phyloP scores from a whole-genome alignment of 2,329 filamentous ascomycete species.

The Metarhizium sp. region DNA sequence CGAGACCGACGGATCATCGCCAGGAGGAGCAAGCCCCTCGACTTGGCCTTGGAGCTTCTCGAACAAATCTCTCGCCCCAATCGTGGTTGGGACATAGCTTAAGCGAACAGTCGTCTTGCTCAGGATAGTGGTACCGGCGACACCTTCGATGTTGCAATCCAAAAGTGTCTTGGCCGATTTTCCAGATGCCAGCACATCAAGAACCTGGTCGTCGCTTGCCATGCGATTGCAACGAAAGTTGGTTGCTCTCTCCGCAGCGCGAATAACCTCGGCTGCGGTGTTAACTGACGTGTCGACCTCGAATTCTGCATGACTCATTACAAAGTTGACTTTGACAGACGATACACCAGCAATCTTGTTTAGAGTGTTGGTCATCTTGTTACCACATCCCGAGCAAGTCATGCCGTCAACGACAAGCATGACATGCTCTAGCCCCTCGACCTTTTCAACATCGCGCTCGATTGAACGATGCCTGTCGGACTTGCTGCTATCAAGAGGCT shows the following conservation, averaged over 20 bases:
- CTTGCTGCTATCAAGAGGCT: background rate
- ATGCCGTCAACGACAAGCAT: slow-evolving; percentile 23
- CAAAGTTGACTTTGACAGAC: slow-evolving; percentile 25
- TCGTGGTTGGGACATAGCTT: slow-evolving; percentile 22
- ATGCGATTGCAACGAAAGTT: slow-evolving; percentile 20
- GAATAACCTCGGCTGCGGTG: slow-evolving; percentile 18
- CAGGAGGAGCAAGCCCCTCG: slow-evolving; percentile 20
- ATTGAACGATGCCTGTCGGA: background rate
- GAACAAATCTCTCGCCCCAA: slow-evolving; percentile 23
- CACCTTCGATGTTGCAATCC: slow-evolving; percentile 12
- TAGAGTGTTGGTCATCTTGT: slow-evolving; percentile 23
- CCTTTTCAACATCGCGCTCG: slow-evolving; percentile 17
- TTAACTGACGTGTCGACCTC: slow-evolving; percentile 15
- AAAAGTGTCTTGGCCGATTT: slow-evolving; percentile 12
- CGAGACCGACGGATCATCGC: slow-evolving; percentile 21
- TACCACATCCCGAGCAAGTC: slow-evolving; percentile 26
- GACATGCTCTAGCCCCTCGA: slow-evolving; percentile 16
- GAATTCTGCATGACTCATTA: slow-evolving; percentile 27
- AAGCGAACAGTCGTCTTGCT: slow-evolving; percentile 22
- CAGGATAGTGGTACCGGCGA: slow-evolving; percentile 16
- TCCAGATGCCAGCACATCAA: slow-evolving; percentile 19
- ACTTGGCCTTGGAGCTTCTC: slow-evolving; percentile 8
- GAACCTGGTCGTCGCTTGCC: slow-evolving; percentile 15
- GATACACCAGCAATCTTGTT: slow-evolving; percentile 18
- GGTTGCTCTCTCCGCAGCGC: slow-evolving; percentile 15